These are phyloP conservation scores for Entonaema liquescens DNA, from an alignment of 495 filamentous ascomycete species.

Conservation along the genomic window DNA sequence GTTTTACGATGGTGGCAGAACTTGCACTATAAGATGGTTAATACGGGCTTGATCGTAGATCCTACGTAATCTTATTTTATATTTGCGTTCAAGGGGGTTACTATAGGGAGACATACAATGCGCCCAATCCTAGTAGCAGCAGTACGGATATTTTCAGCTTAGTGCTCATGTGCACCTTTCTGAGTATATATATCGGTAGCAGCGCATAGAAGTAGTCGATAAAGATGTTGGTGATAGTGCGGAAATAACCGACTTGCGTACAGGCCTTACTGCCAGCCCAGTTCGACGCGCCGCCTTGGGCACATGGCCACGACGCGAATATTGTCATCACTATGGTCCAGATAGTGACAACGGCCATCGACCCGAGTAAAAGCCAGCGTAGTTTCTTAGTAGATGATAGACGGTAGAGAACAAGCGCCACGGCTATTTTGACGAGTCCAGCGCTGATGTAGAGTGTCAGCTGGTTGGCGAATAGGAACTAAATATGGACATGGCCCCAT, in stretches of 20 bases:
- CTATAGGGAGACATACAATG: constrained; percentile 31
- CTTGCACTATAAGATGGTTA: constrained; percentile 39
- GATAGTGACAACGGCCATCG: constrained; percentile 36
- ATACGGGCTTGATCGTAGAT: background rate
- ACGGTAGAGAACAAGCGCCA: constrained; percentile 44
- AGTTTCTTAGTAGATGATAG: constrained; percentile 34
- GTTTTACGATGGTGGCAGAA: constrained; percentile 44
- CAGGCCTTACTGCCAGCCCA: constrained; percentile 43
- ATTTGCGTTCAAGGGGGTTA: too few relatives aligned
- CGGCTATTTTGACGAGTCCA: constrained; percentile 43
- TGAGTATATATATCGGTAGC: constrained; percentile 39
- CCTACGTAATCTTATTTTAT: background rate
- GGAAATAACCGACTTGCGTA: constrained; percentile 41
- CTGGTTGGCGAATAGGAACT: constrained; percentile 45
- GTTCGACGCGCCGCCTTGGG: constrained; percentile 39
- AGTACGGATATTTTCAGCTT: constrained; percentile 38
- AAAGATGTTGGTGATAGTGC: constrained; percentile 44
- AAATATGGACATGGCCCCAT: background rate
- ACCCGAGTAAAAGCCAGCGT: constrained; percentile 33
- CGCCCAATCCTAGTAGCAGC: constrained; percentile 39
- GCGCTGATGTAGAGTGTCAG: constrained; percentile 43
- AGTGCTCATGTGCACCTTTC: constrained; percentile 30
- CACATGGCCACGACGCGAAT: constrained; percentile 44
- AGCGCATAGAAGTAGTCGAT: constrained; percentile 47
- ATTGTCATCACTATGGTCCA: constrained; percentile 45